Evolutionary conservation across 306 rosid genomes (phyloP).

Genomic region (Castanea sativa): DNA sequence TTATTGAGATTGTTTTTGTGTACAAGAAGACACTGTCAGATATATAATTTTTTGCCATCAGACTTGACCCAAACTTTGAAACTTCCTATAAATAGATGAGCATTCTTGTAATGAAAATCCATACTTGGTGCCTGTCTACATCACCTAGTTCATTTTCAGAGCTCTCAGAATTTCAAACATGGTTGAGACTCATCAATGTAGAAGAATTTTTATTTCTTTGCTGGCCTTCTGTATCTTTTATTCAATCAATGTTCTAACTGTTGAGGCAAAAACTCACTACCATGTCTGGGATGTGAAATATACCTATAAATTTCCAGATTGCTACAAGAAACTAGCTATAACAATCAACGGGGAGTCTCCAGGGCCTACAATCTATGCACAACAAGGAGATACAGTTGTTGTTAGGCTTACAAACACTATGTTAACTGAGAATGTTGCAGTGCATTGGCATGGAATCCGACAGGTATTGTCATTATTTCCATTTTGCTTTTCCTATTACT

Average conservation of each 20-base stretch:
- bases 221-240: constrained; percentile 7
- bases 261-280: constrained; percentile 33
- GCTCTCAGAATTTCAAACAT: too few relatives aligned
- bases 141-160: too few relatives aligned
- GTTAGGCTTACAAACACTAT: constrained; percentile 47
- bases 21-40: too few relatives aligned
- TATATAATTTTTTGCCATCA: too few relatives aligned
- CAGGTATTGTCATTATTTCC: constrained; percentile 29
- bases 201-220: not conserved
- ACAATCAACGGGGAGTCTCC: constrained; percentile 51
- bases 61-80: too few relatives aligned
- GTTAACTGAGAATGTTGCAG: constrained; percentile 45
- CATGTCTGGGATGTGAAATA: constrained; percentile 49
- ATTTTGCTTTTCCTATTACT: not conserved
- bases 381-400: constrained; percentile 45
- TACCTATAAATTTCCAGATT: constrained; percentile 49
- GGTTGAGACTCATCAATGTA: too few relatives aligned
- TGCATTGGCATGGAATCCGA: constrained; percentile 62
- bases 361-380: constrained; percentile 54
- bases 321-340: constrained; percentile 41
- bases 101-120: too few relatives aligned
- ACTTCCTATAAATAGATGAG: too few relatives aligned
- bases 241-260: not conserved
- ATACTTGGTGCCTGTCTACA: too few relatives aligned
- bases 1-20: too few relatives aligned